These are phyloP conservation scores for Lasiodiplodia citricola DNA, from an alignment of 2,329 filamentous ascomycete genomes.

Conservation along the genomic window DNA sequence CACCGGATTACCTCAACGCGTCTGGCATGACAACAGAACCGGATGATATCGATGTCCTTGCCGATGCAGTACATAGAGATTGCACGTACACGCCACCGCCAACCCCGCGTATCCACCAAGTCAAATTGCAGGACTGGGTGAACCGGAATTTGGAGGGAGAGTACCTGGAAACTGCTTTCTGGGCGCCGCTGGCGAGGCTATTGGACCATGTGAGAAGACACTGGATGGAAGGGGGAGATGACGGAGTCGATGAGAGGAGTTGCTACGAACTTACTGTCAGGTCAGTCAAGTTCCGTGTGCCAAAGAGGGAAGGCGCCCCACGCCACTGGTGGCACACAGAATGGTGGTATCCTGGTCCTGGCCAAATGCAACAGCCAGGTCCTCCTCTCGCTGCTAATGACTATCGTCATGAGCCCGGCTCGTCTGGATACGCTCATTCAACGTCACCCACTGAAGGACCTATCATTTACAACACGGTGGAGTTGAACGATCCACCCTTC, in stretches of 20 bases:
- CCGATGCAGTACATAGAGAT: neutral
- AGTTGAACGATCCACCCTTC: neutral
- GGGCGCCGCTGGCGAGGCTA: neutral
- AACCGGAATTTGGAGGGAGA: neutral
- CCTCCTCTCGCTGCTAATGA: neutral
- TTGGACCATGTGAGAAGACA: neutral
- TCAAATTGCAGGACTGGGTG: constrained; percentile 3
- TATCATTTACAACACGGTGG: neutral
- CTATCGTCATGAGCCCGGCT: neutral
- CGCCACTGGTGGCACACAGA: neutral
- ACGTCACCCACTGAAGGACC: neutral
- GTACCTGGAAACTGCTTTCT: neutral
- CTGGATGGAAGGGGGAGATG: neutral
- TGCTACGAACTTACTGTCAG: constrained; percentile 1
- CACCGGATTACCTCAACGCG: neutral
- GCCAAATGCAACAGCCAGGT: neutral
- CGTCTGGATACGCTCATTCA: neutral
- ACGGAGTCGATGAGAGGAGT: neutral
- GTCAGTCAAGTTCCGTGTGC: neutral
- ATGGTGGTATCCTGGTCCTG: neutral
- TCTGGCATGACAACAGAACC: neutral
- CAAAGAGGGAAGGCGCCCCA: too few species aligned
- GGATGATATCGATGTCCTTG: neutral
- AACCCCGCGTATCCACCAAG: neutral
- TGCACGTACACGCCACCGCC: neutral